These are phyloP conservation scores for Verticillium longisporum DNA, from an alignment of 2,329 filamentous ascomycete genomes.

Conservation along the genomic window DNA sequence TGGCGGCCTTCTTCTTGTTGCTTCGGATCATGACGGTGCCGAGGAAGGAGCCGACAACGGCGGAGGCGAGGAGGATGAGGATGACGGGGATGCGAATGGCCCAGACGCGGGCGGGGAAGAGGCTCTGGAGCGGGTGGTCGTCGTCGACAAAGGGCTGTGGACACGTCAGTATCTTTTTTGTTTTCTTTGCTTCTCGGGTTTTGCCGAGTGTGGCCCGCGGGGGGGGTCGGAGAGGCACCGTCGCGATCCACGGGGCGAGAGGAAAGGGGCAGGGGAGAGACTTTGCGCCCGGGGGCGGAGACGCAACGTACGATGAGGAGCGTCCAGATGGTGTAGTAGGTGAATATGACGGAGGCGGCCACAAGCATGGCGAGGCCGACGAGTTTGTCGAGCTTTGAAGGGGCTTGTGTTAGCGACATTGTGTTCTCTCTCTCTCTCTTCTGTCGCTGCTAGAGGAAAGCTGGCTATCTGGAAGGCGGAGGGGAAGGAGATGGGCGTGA, in stretches of 20 bases:
- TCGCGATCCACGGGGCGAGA: not conserved
- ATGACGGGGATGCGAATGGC: slow-evolving; percentile 98
- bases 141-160: slow-evolving; percentile 90
- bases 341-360: slow-evolving; percentile 56
- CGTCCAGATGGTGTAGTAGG: slow-evolving; percentile 97
- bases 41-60: slow-evolving; percentile 93
- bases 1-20: slow-evolving; percentile 95
- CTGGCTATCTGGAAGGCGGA: too few relatives aligned
- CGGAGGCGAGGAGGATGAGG: slow-evolving; percentile 82
- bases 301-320: slow-evolving; percentile 73
- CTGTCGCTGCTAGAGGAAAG: too few relatives aligned
- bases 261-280: not conserved
- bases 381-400: slow-evolving; percentile 76
- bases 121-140: slow-evolving; percentile 83
- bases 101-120: slow-evolving; percentile 98
- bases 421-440: not conserved
- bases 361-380: slow-evolving; percentile 62
- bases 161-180: slow-evolving; percentile 3
- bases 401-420: not conserved
- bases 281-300: not conserved
- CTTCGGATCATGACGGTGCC: slow-evolving; percentile 98
- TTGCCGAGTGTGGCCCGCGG: not conserved
- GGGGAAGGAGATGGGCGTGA: not conserved
- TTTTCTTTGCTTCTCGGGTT: too few relatives aligned
- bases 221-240: too few relatives aligned